Evolutionary conservation across 2,329 filamentous ascomycete species (phyloP).

Genomic region (Lecanicillium sp.): DNA sequence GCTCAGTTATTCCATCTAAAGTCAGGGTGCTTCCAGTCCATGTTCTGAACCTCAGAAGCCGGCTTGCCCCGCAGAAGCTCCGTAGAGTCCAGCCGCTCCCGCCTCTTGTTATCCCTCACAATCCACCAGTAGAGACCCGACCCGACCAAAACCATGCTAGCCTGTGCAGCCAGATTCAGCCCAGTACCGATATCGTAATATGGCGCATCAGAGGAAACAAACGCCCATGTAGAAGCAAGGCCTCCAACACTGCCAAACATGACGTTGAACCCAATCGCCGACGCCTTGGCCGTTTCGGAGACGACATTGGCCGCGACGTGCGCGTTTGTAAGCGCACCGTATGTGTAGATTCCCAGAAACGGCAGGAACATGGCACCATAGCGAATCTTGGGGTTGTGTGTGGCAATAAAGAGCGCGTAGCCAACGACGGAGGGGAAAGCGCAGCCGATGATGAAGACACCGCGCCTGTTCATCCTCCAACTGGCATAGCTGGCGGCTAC

Average conservation of each 20-base stretch:
- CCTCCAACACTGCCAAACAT: conserved; percentile 21
- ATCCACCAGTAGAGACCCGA: conserved; percentile 51
- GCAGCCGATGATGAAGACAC: conserved; percentile 50
- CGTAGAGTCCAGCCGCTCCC: conserved; percentile 48
- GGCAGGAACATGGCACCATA: conserved; percentile 65
- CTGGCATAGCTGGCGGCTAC: conserved; percentile 49
- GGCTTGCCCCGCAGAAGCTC: conserved; percentile 47
- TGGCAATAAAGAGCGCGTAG: conserved; percentile 61
- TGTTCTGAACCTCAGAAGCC: conserved; percentile 45
- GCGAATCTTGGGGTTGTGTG: conserved; percentile 38
- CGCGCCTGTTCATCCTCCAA: conserved; percentile 50
- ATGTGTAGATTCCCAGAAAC: conserved; percentile 51
- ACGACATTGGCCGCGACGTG: conserved; percentile 62
- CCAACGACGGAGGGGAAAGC: conserved; percentile 57
- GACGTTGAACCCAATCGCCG: conserved; percentile 54
- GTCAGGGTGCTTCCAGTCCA: conserved; percentile 62
- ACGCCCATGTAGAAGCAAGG: conserved; percentile 7
- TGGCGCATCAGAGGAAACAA: conserved; percentile 54
- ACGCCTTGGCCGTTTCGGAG: conserved; percentile 56
- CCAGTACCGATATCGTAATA: conserved; percentile 65
- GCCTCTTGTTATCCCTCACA: conserved; percentile 51
- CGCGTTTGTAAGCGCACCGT: conserved; percentile 57
- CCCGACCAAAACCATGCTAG: conserved; percentile 44
- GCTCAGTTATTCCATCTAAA: conserved; percentile 49
- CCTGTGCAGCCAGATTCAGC: conserved; percentile 56